Evolutionary conservation across 1,284 basidiomycete genomes (phyloP).

Genomic region (Marasmius sp.): DNA sequence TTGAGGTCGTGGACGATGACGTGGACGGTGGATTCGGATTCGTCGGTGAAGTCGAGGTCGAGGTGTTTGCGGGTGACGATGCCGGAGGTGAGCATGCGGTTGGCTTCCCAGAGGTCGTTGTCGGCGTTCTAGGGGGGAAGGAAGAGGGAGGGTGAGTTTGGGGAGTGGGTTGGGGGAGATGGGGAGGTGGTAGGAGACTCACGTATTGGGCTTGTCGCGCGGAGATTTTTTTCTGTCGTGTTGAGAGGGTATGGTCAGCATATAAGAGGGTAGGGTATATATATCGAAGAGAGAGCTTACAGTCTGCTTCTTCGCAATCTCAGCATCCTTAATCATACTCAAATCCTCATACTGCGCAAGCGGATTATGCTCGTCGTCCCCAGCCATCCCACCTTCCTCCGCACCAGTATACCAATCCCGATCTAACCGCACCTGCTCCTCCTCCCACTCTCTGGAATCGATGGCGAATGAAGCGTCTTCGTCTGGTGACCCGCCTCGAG

Average conservation of each 20-base stretch:
- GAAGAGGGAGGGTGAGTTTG: background rate
- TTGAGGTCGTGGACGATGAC: slow-evolving; percentile 97
- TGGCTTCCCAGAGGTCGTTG: slow-evolving; percentile 97
- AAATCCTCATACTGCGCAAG: slow-evolving; percentile 91
- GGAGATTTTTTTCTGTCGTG: slow-evolving; percentile 74
- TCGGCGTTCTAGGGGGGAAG: slow-evolving; percentile 90
- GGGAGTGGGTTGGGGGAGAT: slow-evolving; percentile 5
- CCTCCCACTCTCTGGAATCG: slow-evolving; percentile 54
- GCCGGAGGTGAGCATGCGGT: slow-evolving; percentile 95
- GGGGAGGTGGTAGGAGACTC: slow-evolving; percentile 29
- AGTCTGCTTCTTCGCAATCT: slow-evolving; percentile 77
- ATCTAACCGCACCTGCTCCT: slow-evolving; percentile 15
- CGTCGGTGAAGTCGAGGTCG: slow-evolving; percentile 91
- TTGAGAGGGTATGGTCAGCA: slow-evolving; percentile 7
- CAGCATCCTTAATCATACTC: slow-evolving; percentile 68
- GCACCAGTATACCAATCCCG: slow-evolving; percentile 70
- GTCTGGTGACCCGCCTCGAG: slow-evolving; percentile 62
- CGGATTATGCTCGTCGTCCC: slow-evolving; percentile 46
- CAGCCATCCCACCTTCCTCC: slow-evolving; percentile 13
- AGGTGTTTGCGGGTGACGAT: slow-evolving; percentile 84
- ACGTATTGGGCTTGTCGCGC: slow-evolving; percentile 94
- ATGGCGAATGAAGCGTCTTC: slow-evolving; percentile 58
- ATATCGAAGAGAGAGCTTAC: slow-evolving; percentile 42
- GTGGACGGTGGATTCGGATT: slow-evolving; percentile 93
- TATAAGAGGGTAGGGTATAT: too few species aligned